Conservation (phyloP, 345 rosid genomes). For the Clarkia xantiana region DNA sequence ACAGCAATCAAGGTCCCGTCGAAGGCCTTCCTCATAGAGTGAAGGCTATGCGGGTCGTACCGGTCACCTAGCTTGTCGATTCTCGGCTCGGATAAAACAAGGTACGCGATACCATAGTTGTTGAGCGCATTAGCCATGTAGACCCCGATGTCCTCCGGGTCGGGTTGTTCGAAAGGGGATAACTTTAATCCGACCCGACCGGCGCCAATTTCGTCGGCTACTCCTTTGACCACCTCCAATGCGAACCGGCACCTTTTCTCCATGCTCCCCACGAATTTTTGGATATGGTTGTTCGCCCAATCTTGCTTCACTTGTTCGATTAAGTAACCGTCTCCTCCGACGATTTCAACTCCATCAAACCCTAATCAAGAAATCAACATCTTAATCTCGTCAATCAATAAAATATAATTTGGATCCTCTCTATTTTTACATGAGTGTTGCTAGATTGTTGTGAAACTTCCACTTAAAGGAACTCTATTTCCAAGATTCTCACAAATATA, state of each 20-base stretch:
- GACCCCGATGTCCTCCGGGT: conserved; percentile 14
- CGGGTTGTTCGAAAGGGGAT: conserved; percentile 10
- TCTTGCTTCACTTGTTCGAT: conserved; percentile 42
- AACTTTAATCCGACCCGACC: conserved; percentile 10
- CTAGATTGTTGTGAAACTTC: no score
- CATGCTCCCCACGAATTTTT: conserved; percentile 14
- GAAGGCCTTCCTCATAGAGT: conserved; percentile 9
- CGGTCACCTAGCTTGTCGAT: neutral
- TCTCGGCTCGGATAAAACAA: conserved; percentile 2
- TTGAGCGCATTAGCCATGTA: conserved; percentile 10
- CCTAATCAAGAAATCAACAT: conserved; percentile 5
- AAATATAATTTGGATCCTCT: no score
- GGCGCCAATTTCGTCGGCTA: conserved; percentile 7
- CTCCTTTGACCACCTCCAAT: conserved; percentile 6
- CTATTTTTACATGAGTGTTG: no score
- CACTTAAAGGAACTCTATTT: no score
- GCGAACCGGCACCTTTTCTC: conserved; percentile 12
- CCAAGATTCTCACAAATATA: no score
- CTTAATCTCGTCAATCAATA: no score
- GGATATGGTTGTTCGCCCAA: conserved; percentile 12
- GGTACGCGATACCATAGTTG: conserved; percentile 6
- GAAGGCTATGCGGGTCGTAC: neutral
- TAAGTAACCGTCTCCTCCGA: conserved; percentile 17
- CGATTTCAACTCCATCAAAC: conserved; percentile 24
- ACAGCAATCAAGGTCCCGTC: conserved; percentile 7